Evolutionary conservation across 2,329 filamentous ascomycete species (phyloP).

Genomic region (Apiospora pterosperma): DNA sequence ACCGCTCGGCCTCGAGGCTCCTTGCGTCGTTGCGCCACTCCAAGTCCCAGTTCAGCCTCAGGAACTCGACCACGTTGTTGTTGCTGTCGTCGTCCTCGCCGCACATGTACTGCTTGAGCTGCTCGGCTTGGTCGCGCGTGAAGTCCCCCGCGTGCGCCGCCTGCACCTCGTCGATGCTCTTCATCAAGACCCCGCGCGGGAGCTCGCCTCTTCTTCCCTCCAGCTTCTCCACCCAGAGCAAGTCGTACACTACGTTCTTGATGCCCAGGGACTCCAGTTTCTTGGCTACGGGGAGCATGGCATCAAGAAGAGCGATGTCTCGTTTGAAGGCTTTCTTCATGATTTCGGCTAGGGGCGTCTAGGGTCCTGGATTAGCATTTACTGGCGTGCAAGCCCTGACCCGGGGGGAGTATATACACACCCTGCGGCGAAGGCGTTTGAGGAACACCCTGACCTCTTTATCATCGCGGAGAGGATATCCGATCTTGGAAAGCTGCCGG

Average conservation of each 20-base stretch:
- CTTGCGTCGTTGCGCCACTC: not conserved
- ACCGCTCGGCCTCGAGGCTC: not conserved
- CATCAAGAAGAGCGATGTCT: not conserved
- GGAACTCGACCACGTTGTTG: not conserved
- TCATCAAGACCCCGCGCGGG: not conserved
- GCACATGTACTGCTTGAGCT: not conserved
- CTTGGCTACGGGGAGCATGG: not conserved
- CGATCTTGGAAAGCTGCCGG: slow-evolving; percentile 1
- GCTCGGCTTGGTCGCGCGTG: not conserved
- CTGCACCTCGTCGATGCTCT: not conserved
- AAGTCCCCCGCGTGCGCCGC: not conserved
- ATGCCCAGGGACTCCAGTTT: not conserved
- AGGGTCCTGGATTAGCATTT: not conserved
- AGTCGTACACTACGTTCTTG: not conserved
- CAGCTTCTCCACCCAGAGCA: not conserved
- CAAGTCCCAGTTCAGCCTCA: not conserved
- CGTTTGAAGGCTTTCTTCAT: not conserved
- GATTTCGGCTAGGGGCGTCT: not conserved
- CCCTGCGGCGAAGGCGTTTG: not conserved
- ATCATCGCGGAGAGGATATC: not conserved
- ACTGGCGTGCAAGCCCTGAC: not conserved
- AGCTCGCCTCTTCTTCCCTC: not conserved
- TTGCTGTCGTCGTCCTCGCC: not conserved
- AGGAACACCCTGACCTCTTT: not conserved
- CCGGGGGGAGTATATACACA: not conserved